Evolutionary conservation across 306 rosid species (phyloP), one percentile per base, ranked within the genome.

Genomic region (Begonia fuchsioides): DNA sequence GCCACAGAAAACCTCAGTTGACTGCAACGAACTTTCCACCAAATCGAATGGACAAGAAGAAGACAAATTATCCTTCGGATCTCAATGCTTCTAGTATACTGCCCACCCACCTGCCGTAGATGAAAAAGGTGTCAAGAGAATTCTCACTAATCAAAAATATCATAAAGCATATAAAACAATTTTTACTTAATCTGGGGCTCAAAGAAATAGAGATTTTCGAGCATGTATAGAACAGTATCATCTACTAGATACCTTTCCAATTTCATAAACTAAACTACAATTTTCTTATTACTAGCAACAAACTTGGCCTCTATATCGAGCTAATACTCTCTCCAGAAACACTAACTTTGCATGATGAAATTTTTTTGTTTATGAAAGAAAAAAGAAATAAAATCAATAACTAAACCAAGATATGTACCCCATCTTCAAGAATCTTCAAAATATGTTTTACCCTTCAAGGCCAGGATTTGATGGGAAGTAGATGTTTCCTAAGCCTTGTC

Each of bases 71-170:
- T 17, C 61, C 65, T 53, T 65, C 65, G 17, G 70, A 63, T 55
- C 65, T 66, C 63, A 92, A 44, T 10, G 98, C 98, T 68, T 85
- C 87, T 40, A 82, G 67, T 52, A 92, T 79, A 70, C 93, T 85
- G 49, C 74, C 83, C 38, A 85, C 94, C 98, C 98, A 85, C 64
- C 98, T 92, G 86, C n/a, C n/a, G n/a, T n/a, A n/a, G n/a, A n/a
- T n/a, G n/a, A n/a, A n/a, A n/a, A n/a, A n/a, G n/a, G n/a, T n/a
- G 13, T 9, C 61, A 47, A 14, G 44, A 7, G 15, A 13, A 15
- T 3, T 14, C 9, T 55, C 10, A 45, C 18, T 15, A 13, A 32
- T 38, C 10, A 50, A 50, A 18, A 26, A 32, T 12, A 13, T 9
- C n/a, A n/a, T n/a, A n/a, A n/a, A n/a, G n/a, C n/a, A n/a, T 3